phyloP scores from a whole-genome alignment of 768 basidiomycete species.

The Sutorius australiensis region DNA sequence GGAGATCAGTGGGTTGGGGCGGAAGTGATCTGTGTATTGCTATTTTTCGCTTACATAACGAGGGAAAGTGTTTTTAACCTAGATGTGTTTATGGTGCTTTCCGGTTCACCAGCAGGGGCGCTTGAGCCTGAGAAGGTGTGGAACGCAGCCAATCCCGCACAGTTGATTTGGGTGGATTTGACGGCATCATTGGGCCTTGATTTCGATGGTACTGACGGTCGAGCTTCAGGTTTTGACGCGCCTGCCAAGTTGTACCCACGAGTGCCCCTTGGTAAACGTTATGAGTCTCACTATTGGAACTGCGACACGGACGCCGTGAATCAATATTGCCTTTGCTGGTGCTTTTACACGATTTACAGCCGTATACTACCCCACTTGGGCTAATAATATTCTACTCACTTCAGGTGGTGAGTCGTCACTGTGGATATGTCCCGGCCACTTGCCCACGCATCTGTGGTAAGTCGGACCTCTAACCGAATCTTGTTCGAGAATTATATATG shows the following conservation, averaged over 20 bases:
- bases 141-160: no score
- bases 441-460: background rate
- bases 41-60: no score
- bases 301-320: constrained; percentile 20
- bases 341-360: background rate
- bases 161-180: no score
- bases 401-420: background rate
- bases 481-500: background rate
- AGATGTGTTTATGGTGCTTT: no score
- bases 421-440: background rate
- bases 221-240: no score
- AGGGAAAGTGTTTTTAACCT: no score
- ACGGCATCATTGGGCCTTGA: no score
- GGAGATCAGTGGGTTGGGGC: no score
- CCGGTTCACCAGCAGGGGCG: no score
- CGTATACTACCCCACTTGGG: background rate
- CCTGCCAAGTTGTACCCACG: constrained; percentile 20
- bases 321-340: background rate
- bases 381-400: background rate
- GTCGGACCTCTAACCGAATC: background rate
- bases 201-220: no score
- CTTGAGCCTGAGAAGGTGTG: no score
- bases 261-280: constrained; percentile 15
- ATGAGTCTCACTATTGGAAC: constrained; percentile 22
- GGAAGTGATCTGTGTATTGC: no score